A percentile compares a stretch with the other conserved stretches of the same genome.
Conservation (phyloP, 169 alveolate species). For the Plasmodium yoelii region DNA sequence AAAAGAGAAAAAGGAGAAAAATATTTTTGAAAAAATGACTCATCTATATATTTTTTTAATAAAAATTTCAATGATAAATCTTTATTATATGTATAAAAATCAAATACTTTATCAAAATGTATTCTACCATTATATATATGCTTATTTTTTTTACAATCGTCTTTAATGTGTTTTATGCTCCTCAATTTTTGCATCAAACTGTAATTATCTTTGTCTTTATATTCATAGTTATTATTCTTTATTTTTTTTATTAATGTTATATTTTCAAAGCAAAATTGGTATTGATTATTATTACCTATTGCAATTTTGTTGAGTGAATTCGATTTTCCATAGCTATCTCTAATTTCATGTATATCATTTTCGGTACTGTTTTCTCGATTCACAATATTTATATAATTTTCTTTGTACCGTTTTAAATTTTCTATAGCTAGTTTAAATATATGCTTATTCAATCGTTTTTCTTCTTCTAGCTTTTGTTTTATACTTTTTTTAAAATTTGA, state of each 20-base stretch:
- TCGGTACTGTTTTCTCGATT: neutral
- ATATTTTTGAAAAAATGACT: constrained; percentile 17
- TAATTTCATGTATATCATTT: neutral
- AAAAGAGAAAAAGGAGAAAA: constrained; percentile 62
- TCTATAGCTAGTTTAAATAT: constrained; percentile 33
- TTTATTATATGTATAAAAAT: constrained; percentile 40
- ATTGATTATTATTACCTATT: neutral
- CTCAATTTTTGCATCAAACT: constrained; percentile 8
- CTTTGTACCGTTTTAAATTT: constrained; percentile 27
- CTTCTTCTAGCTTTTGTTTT: constrained; percentile 31
- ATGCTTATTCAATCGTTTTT: constrained; percentile 23
- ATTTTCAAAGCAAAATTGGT: constrained; percentile 40
- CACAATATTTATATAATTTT: constrained; percentile 23
- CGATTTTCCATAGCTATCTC: neutral
- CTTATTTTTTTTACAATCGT: neutral
- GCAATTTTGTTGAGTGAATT: neutral
- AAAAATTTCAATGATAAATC: constrained; percentile 26
- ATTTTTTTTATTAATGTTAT: constrained; percentile 14
- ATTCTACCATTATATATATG: neutral
- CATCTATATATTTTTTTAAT: constrained; percentile 28
- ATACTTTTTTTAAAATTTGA: constrained; percentile 11
- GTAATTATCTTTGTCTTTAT: constrained; percentile 18
- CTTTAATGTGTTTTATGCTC: neutral
- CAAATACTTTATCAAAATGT: constrained; percentile 27
- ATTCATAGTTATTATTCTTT: neutral